A percentile compares a stretch with the other conserved stretches of the same genome.
phyloP scores from a whole-genome alignment of 2,329 filamentous ascomycete species.

The Claviceps cyperi region DNA sequence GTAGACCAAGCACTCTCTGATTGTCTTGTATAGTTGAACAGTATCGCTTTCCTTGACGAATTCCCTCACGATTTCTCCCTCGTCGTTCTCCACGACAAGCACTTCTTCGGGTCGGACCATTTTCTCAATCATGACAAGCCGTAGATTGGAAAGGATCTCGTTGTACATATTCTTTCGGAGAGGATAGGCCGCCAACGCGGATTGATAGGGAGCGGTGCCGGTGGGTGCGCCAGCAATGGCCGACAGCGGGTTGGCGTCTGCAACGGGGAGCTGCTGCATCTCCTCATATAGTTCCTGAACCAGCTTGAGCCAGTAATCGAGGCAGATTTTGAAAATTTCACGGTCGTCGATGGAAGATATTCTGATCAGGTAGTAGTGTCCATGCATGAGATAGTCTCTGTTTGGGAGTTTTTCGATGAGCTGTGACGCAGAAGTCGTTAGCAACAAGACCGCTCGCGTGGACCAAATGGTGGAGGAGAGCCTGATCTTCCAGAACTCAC shows the following conservation, averaged over 20 bases:
- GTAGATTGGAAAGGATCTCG: slow-evolving; percentile 82
- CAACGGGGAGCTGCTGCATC: slow-evolving; percentile 92
- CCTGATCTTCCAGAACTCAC: slow-evolving; percentile 28
- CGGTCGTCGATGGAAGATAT: slow-evolving; percentile 98
- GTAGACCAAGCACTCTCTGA: slow-evolving; percentile 91
- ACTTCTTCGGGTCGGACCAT: slow-evolving; percentile 99
- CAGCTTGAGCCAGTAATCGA: slow-evolving; percentile 98
- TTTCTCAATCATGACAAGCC: slow-evolving; percentile 98
- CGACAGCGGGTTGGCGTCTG: slow-evolving; percentile 80
- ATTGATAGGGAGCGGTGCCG: slow-evolving; percentile 73
- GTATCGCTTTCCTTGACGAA: slow-evolving; percentile 99
- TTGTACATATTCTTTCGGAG: slow-evolving; percentile 96
- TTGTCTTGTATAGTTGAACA: slow-evolving; percentile 98
- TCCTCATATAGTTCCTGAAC: slow-evolving; percentile 97
- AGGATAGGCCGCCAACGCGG: slow-evolving; percentile 75
- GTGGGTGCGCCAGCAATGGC: slow-evolving; percentile 61
- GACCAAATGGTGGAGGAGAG: neutral
- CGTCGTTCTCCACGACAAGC: slow-evolving; percentile 97
- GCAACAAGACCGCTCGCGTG: neutral
- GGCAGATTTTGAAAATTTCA: slow-evolving; percentile 97
- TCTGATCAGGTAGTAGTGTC: slow-evolving; percentile 93
- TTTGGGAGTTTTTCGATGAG: slow-evolving; percentile 94
- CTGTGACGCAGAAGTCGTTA: slow-evolving; percentile 24
- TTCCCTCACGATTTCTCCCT: slow-evolving; percentile 95
- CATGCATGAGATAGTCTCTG: slow-evolving; percentile 84